Conservation (phyloP, 768 basidiomycete genomes). For the Suillus tomentosus region DNA sequence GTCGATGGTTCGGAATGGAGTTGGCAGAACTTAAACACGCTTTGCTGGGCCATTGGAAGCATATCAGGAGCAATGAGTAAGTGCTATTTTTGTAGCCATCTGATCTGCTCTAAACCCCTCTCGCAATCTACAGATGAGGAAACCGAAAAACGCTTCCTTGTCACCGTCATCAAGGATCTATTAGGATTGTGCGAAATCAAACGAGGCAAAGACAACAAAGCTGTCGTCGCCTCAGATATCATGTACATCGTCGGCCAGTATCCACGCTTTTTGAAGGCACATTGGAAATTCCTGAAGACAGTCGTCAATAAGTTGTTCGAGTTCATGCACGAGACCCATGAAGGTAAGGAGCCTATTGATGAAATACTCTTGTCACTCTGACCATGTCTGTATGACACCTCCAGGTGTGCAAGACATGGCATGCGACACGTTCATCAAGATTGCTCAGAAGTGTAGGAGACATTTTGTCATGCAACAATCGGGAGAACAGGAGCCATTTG, state of each 20-base stretch:
- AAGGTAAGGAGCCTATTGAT: conserved; percentile 51
- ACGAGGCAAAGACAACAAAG: conserved; percentile 99
- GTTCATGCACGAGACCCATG: conserved; percentile 99
- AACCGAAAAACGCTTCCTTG: conserved; percentile 97
- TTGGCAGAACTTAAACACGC: conserved; percentile 98
- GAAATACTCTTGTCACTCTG: conserved; percentile 22
- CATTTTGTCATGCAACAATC: conserved; percentile 99
- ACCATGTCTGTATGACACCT: conserved; percentile 5
- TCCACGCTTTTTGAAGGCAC: conserved; percentile 98
- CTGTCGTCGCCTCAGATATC: conserved; percentile 93
- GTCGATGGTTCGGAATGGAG: conserved; percentile 99
- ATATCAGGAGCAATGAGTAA: conserved; percentile 99
- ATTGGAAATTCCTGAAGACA: conserved; percentile 99
- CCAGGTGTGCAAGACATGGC: conserved; percentile 99
- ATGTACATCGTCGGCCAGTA: conserved; percentile 99
- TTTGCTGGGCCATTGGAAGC: conserved; percentile 99
- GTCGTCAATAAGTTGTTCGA: conserved; percentile 99
- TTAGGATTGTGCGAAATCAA: conserved; percentile 98
- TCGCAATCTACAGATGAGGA: conserved; percentile 74
- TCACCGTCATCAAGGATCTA: conserved; percentile 98
- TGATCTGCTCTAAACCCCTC: conserved; percentile 5
- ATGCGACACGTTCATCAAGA: conserved; percentile 99
- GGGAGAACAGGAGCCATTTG: conserved; percentile 95
- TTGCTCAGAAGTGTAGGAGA: conserved; percentile 96
- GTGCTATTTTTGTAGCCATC: conserved; percentile 32